Evolutionary conservation across 1,284 basidiomycete species (phyloP), one percentile per base, ranked within the genome.

Genomic region (Ceratobasidium sp.): DNA sequence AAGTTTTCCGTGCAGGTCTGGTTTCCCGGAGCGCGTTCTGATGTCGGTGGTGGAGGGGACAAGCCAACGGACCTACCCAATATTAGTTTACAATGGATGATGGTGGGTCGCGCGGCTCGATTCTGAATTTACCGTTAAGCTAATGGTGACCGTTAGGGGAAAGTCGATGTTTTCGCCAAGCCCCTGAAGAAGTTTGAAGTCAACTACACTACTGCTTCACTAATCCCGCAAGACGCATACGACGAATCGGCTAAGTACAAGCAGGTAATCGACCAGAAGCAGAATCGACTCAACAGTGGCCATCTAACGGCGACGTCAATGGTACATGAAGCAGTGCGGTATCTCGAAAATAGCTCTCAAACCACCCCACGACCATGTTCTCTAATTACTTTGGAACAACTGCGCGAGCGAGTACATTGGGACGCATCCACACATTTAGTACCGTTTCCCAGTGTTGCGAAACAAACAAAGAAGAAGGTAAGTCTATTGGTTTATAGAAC

Each of bases 21-120:
- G 66, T 72, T 73, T 44, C 28, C 70, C 8, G 72, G 72, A 8
- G 41, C 66, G 3, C 72, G 73, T 71, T 38, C 47, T 11, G 72
- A 73, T 50, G 72, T 73, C 44, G 72, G 72, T 13, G 72, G 72
- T 16, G 72, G 72, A 23, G 73, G 38, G 9, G 46, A 67, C 32
- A 49, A 73, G 7, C 21, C 32, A 41, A 32, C 26, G 4, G 30
- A 38, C 38, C n/a, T 58, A 21, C 55, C 55, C 8, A 13, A 58
- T 35, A 18, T 58, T 26, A 58, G 55, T 18, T 26, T 58, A 2
- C 18, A 35, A 3, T 58, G 55, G 55, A 58, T 58, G 55, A 21
- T 41, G 9, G 55, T 58, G 18, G 21, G 55, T 55, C 6, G 26
- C 8, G 5, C 23, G 6, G 6, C 14, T 54, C 5, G 35, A 11